Evolutionary conservation across 139 green algal genomes (phyloP), one percentile per base, ranked within the genome.

Genomic region (Coelastrella sp.): DNA sequence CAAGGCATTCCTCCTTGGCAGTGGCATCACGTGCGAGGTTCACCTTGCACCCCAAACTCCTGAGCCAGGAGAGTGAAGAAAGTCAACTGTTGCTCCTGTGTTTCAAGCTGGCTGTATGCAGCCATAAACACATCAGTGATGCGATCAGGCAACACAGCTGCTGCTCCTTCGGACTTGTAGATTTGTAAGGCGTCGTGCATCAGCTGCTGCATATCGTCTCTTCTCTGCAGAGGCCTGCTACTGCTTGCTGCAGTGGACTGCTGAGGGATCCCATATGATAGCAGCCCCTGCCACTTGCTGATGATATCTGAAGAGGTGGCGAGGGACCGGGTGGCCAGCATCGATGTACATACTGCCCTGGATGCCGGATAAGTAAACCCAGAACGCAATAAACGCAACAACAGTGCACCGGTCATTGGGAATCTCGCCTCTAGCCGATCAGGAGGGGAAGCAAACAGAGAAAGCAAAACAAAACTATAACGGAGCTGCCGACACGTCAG

Each of bases 1-100:
- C 12, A 72, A 72, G 15, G 15, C 12, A 25, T 35, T 78, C 19
- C 17, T 20, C 24, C 35, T 49, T 49, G 35, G 35, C 35, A 49
- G 35, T 49, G 35, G 35, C 35, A 49, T 49, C 35, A 49, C 35
- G 35, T 49, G 35, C 3, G 35, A 49, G 35, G 3, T 49, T 3
- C 68, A 89, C 87, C 25, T 56, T 94, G 81, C 35, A 94, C 87
- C 0, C 91, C 91, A 80, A 96, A 90, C 19, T 93, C 85, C 4
- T 19, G 7, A 0, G 87, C 85, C n/a, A 95, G 83, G 56, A 90
- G 72, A 10, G 74, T 90, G 61, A 95, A 92, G 7, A 95, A 87
- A 6, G 57, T 59, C 24, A 87, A 27, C 25, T 68, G 66, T 12
- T 88, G 63, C 6, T 25, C 4, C 7, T 20, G 11, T 9, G 74